These are phyloP conservation scores for Calonectria hawksworthii DNA, from an alignment of 2,329 filamentous ascomycete species.

Conservation along the genomic window DNA sequence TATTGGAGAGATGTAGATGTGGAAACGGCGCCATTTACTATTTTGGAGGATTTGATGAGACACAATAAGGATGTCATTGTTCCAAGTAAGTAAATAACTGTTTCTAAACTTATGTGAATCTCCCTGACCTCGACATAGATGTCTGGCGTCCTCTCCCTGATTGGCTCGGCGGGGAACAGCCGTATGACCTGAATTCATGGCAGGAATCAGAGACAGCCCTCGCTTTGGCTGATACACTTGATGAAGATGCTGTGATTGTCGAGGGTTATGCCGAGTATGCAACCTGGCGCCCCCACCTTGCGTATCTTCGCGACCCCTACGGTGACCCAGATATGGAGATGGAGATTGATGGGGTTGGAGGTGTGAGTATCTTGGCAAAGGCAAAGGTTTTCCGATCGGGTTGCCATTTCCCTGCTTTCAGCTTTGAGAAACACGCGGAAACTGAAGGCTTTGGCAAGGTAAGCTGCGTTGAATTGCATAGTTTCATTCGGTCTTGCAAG, in stretches of 20 bases:
- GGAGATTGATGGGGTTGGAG: constrained; percentile 98
- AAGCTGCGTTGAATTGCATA: constrained; percentile 41
- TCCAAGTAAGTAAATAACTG: constrained; percentile 78
- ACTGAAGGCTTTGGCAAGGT: constrained; percentile 99
- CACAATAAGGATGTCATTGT: constrained; percentile 99
- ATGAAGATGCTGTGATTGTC: constrained; percentile 98
- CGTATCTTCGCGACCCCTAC: constrained; percentile 95
- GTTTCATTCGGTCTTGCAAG: not conserved
- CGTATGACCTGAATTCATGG: constrained; percentile 99
- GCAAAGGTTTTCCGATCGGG: constrained; percentile 94
- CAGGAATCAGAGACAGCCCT: constrained; percentile 98
- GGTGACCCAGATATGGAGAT: constrained; percentile 99
- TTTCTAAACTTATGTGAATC: not conserved
- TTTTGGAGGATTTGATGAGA: constrained; percentile 97
- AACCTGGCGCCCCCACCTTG: constrained; percentile 96
- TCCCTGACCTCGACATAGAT: constrained; percentile 67
- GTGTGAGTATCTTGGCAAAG: constrained; percentile 97
- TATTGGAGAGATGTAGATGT: constrained; percentile 99
- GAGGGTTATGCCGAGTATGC: constrained; percentile 99
- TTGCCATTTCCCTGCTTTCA: constrained; percentile 98
- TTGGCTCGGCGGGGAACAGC: constrained; percentile 98
- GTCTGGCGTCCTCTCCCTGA: constrained; percentile 99
- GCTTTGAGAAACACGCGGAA: constrained; percentile 98
- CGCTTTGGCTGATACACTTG: constrained; percentile 91
- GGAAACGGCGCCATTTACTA: constrained; percentile 96